Evolutionary conservation across 805 yeast species (phyloP), one percentile per base, ranked within the genome.

Genomic region (Yarrowia sp.): DNA sequence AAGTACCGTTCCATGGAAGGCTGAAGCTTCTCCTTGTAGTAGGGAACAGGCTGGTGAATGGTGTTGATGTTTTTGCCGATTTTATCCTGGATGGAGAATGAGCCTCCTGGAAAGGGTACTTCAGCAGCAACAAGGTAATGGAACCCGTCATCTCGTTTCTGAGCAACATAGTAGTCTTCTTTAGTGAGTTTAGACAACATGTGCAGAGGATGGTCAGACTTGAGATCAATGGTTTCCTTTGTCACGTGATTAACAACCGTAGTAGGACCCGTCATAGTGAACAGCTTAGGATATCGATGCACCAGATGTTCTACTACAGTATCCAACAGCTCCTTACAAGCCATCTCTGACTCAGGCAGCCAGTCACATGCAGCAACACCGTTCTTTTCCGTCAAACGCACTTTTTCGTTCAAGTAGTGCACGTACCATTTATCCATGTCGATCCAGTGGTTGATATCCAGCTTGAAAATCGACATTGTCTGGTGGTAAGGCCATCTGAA

Each of bases 401-500:
- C 74, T 74, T 86, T 86, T 71, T 87, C 90, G 67, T 82, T 78
- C 65, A 86, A 81, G 70, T 87, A 87, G 68, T 84, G 86, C 73
- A 84, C 79, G 71, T 86, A 87, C 74, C 85, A 87, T 73, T 86
- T 87, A 73, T 87, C 92, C 91, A 87, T 87, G 70, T 87, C 91
- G 68, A 87, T 75, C 92, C 92, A 87, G 75, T 87, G 88, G 73
- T 87, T 86, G 41, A 86, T 78, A 71, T 87, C 89, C n/a, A 87
- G 78, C 72, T 84, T 85, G 77, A 81, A 87, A 57, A 87, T 86
- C 14, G 88, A 82, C 92, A 87, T 87, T 1, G 91, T 87, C 74
- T 87, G 92, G 74, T 87, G 90, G 71, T 87, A 87, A 33, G 92
- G 92, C 86, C 89, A 86, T 71, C 92, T 78, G 76, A 87, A 87